Evolutionary conservation across 352 stramenopile genomes (phyloP), one percentile per base, ranked within the genome.

Genomic region (Halophytophthora batemanensis): DNA sequence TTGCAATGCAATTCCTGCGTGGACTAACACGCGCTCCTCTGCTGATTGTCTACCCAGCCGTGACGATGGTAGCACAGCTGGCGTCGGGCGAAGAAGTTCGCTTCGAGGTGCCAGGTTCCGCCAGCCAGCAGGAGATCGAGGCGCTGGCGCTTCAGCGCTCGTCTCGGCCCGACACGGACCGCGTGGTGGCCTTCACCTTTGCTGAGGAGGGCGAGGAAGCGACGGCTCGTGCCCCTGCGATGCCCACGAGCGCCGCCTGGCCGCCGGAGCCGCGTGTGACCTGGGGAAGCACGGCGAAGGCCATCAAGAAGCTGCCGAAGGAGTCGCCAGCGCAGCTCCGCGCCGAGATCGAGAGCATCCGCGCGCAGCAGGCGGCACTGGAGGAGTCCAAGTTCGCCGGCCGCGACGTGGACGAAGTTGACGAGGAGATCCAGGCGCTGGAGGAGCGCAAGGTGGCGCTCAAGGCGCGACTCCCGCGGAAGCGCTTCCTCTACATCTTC

Each of bases 401-500:
- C 34, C 76, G 83, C 17, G 83, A 93, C 49, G 85, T 93, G 41
- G 83, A 93, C 52, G 83, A 88, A 29, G 77, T 56, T 15, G 77
- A 93, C 48, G 83, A 87, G 33, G 78, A 91, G 64, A 88, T 93
- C 40, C 64, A 52, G 8, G 58, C 45, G 31, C 58, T 91, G n/a
- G 80, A 93, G 53, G 59, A 62, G 36, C 80, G 66, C 15, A 93
- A 93, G 58, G 55, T 48, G n/a, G 73, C 73, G 38, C 57, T 93
- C 22, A 84, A 87, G 71, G 61, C 72, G 34, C 64, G 74, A 46
- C 61, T 93, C 46, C 82, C 82, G 35, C 82, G 76, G 53, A 90
- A 87, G 60, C 76, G 78, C 45, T 90, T 90, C 47, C 49, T 90
- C 35, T 86, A 69, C 61, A 88, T 93, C 51, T 90, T 93, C 63